A percentile compares a stretch with the other conserved stretches of the same genome.
phyloP scores from a whole-genome alignment of 169 alveolate species.

The Cryptosporidium baileyi region DNA sequence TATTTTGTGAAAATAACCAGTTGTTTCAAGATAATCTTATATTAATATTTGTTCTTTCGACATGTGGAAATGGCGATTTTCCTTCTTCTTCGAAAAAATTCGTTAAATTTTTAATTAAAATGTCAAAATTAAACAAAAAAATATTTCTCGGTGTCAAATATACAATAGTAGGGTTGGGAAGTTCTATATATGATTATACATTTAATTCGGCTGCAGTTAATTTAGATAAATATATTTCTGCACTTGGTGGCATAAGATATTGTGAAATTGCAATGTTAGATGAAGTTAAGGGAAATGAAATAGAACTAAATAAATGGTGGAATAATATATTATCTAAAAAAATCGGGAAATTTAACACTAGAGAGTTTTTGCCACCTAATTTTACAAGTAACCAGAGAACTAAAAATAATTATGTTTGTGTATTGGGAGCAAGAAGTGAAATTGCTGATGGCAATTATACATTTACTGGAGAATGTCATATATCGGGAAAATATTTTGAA shows the following conservation, averaged over 20 bases:
- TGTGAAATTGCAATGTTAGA: slow-evolving; percentile 54
- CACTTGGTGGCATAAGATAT: slow-evolving; percentile 34
- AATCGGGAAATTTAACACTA: neutral
- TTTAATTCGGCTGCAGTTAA: slow-evolving; percentile 34
- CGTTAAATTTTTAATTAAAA: neutral
- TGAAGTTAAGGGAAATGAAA: slow-evolving; percentile 47
- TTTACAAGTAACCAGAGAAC: neutral
- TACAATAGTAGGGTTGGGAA: slow-evolving; percentile 48
- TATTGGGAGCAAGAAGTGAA: neutral
- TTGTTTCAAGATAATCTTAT: neutral
- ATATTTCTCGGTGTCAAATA: slow-evolving; percentile 5
- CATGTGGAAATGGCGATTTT: slow-evolving; percentile 47
- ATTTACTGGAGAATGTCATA: slow-evolving; percentile 21
- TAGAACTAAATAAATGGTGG: slow-evolving; percentile 25
- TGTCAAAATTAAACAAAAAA: neutral
- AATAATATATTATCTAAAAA: neutral
- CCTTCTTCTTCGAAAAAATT: slow-evolving; percentile 6
- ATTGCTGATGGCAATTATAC: neutral
- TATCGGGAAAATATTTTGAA: slow-evolving; percentile 20
- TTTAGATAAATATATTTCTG: slow-evolving; percentile 16
- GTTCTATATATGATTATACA: slow-evolving; percentile 38
- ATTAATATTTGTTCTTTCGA: slow-evolving; percentile 20
- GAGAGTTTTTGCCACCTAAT: neutral
- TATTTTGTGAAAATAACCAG: neutral
- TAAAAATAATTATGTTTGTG: neutral